Evolutionary conservation across 2,329 filamentous ascomycete genomes (phyloP).

Genomic region (Ceratocystiopsis sp.): DNA sequence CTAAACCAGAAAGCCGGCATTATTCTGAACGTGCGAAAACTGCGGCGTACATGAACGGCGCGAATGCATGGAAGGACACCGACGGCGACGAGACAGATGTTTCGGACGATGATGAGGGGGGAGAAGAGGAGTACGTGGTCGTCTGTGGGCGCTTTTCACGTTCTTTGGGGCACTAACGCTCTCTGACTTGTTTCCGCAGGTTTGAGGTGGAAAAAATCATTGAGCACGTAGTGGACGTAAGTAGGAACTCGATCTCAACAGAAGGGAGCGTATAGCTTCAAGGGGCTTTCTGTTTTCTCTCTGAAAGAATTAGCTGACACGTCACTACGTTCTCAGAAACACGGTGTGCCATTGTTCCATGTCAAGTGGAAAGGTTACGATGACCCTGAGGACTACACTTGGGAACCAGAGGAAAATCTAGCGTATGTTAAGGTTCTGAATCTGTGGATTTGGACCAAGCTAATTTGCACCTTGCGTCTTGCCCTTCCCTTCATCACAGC

Average conservation of each 20-base stretch:
- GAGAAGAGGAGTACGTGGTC: conserved; percentile 20
- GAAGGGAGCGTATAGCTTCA: neutral
- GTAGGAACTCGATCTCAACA: neutral
- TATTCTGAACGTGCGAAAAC: too few species aligned
- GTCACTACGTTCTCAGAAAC: conserved; percentile 17
- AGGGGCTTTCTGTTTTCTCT: neutral
- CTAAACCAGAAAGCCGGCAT: too few species aligned
- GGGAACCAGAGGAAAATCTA: conserved; percentile 63
- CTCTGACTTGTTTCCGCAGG: too few species aligned
- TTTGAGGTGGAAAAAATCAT: conserved; percentile 55
- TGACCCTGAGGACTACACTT: conserved; percentile 52
- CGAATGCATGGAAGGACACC: neutral
- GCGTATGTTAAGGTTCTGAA: conserved; percentile 20
- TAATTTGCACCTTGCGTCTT: neutral
- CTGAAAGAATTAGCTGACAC: neutral
- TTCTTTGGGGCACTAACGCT: conserved; percentile 29
- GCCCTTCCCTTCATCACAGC: conserved; percentile 16
- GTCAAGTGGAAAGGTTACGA: conserved; percentile 75
- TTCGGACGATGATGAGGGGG: conserved; percentile 16
- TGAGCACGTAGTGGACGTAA: conserved; percentile 39
- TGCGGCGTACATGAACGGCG: too few species aligned
- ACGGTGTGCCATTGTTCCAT: conserved; percentile 36
- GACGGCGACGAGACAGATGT: conserved; percentile 10
- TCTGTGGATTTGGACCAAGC: too few species aligned
- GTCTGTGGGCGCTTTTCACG: conserved; percentile 1